phyloP scores from a whole-genome alignment of 257 asterid genomes.

The Solanum acaule region DNA sequence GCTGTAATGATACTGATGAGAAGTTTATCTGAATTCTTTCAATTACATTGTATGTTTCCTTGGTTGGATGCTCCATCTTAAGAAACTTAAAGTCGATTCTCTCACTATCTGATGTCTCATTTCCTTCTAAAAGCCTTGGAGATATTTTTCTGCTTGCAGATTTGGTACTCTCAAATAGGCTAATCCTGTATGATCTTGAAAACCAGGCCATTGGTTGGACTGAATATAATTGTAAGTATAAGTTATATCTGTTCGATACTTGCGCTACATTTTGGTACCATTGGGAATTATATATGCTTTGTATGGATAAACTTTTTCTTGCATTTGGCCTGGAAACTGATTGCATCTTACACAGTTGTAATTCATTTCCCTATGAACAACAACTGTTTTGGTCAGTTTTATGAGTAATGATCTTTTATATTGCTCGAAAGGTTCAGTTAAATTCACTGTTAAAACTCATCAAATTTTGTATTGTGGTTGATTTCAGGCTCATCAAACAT shows the following conservation, averaged over 20 bases:
- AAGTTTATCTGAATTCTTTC: neutral
- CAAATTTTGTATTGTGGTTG: neutral
- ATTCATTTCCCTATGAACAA: neutral
- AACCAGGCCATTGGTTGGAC: conserved; percentile 97
- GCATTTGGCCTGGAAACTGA: neutral
- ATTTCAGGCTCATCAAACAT: conserved; percentile 86
- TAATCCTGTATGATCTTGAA: conserved; percentile 87
- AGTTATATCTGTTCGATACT: neutral
- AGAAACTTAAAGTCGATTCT: neutral
- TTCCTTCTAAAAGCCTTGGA: neutral
- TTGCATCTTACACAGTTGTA: neutral
- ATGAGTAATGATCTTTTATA: neutral
- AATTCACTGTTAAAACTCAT: neutral
- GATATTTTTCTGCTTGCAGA: conserved; percentile 41
- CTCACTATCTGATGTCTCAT: neutral
- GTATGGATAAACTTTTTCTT: neutral
- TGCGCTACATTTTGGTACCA: neutral
- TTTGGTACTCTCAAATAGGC: conserved; percentile 87
- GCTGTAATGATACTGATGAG: neutral
- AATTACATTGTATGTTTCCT: neutral
- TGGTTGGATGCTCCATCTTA: neutral
- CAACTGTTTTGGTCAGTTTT: neutral
- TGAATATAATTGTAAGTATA: conserved; percentile 83
- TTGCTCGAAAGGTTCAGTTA: neutral
- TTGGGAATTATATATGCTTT: neutral